Percentiles rank a stretch among this genome's conserved stretches.
Conservation (phyloP, 768 basidiomycete genomes). For the Agrocybe chaxingu region DNA sequence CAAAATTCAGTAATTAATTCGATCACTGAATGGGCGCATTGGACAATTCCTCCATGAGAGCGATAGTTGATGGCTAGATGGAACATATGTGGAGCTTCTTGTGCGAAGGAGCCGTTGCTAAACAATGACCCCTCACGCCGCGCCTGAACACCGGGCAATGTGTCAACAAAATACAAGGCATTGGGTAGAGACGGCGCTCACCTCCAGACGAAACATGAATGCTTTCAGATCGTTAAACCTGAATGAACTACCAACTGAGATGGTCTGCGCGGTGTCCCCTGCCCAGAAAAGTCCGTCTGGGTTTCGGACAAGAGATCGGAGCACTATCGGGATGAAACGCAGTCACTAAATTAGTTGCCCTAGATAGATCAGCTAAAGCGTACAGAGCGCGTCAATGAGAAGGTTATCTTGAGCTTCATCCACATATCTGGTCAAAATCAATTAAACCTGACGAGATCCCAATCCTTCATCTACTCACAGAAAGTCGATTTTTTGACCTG, state of each 20-base stretch:
- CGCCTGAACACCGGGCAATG: too few species aligned
- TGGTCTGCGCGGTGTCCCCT: constrained; percentile 79
- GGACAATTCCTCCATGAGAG: constrained; percentile 69
- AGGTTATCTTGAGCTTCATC: constrained; percentile 77
- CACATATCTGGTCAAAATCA: constrained; percentile 45
- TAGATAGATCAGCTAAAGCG: constrained; percentile 9
- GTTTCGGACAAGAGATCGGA: constrained; percentile 61
- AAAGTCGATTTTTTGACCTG: constrained; percentile 48
- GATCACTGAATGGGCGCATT: constrained; percentile 64
- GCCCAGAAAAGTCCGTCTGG: constrained; percentile 73
- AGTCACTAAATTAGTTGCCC: background rate
- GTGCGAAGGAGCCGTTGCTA: background rate
- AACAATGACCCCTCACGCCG: too few species aligned
- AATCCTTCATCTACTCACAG: constrained; percentile 36
- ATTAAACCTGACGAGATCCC: background rate
- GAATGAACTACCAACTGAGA: constrained; percentile 70
- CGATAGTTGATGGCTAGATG: constrained; percentile 63
- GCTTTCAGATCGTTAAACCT: constrained; percentile 70
- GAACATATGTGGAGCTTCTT: constrained; percentile 32
- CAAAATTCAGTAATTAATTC: constrained; percentile 58
- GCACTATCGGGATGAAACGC: constrained; percentile 34
- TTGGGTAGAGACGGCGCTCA: constrained; percentile 16
- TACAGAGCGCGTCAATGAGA: constrained; percentile 60
- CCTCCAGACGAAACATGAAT: constrained; percentile 62
- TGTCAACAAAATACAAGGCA: too few species aligned